Conservation (phyloP, 441 rosid species). For the Jatropha podagrica region DNA sequence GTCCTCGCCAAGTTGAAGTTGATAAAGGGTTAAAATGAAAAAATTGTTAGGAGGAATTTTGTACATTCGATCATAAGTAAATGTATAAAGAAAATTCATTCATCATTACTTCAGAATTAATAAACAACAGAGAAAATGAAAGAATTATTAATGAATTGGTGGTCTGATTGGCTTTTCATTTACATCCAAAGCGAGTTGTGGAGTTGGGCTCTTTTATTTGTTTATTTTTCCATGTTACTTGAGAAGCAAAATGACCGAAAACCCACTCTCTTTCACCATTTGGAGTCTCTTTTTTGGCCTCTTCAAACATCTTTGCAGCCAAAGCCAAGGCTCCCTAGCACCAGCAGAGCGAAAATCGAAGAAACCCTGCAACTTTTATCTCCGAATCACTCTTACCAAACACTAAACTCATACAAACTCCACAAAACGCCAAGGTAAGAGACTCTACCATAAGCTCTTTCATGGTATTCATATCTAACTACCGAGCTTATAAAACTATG, state of each 20-base stretch:
- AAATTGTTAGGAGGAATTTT: too few relatives aligned
- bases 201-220: too few relatives aligned
- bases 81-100: too few relatives aligned
- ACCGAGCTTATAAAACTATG: neutral
- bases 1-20: too few relatives aligned
- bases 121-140: too few relatives aligned
- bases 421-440: neutral
- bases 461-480: neutral
- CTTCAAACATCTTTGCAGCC: neutral
- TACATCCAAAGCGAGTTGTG: too few relatives aligned
- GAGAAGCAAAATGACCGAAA: neutral
- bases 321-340: neutral
- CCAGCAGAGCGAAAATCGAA: neutral
- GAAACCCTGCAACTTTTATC: neutral
- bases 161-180: too few relatives aligned
- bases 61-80: too few relatives aligned
- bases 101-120: too few relatives aligned
- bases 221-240: neutral
- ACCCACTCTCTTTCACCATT: neutral
- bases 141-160: too few relatives aligned
- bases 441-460: neutral
- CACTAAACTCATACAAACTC: neutral
- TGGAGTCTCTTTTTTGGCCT: neutral
- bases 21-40: too few relatives aligned
- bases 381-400: neutral